phyloP scores from a whole-genome alignment of 345 rosid genomes.

The Moringa oleifera region DNA sequence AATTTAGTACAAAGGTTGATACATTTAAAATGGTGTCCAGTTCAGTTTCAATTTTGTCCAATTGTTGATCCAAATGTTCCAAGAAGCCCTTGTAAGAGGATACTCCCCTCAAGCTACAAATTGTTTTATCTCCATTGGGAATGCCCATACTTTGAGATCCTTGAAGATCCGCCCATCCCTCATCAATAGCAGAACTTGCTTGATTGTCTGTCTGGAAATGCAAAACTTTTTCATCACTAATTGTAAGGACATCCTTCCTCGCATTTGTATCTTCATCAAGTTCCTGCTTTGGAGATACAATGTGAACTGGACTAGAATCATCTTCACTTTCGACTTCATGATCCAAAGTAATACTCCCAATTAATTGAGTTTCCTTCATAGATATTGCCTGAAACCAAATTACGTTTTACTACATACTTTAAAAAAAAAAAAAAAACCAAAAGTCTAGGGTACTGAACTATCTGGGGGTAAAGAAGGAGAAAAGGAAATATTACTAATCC shows the following conservation, averaged over 20 bases:
- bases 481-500: too few species aligned
- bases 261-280: constrained; percentile 19
- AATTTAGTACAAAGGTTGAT: constrained; percentile 42
- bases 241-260: constrained; percentile 10
- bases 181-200: constrained; percentile 11
- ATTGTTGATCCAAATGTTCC: constrained; percentile 54
- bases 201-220: constrained; percentile 15
- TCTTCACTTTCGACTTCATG: constrained; percentile 37
- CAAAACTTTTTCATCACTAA: constrained; percentile 19
- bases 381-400: constrained; percentile 71
- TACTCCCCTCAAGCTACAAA: constrained; percentile 20
- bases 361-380: constrained; percentile 64
- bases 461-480: not conserved
- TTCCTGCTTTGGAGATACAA: constrained; percentile 53
- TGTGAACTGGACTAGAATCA: constrained; percentile 45
- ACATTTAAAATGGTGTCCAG: constrained; percentile 56
- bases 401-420: constrained; percentile 12
- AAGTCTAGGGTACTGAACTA: not conserved
- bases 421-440: too few species aligned
- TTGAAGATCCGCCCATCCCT: constrained; percentile 22
- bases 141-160: constrained; percentile 17
- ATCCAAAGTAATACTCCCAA: constrained; percentile 60
- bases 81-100: constrained; percentile 64
- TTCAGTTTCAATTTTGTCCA: constrained; percentile 57
- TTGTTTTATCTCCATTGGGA: constrained; percentile 23